Conservation (phyloP, 495 filamentous ascomycete genomes). For the Penicillium longicatenatum region DNA sequence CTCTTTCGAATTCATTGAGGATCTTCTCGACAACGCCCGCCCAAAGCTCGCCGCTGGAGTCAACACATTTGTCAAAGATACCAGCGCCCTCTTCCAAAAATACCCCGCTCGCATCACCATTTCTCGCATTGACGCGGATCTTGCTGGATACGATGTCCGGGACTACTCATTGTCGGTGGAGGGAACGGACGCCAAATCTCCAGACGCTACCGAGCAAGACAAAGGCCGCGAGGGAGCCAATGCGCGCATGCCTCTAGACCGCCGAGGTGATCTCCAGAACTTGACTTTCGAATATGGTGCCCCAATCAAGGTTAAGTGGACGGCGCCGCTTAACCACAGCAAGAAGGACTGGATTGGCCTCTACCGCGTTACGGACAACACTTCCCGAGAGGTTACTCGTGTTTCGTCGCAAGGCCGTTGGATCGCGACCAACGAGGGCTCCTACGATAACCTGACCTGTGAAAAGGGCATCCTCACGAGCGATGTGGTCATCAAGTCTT, state of each 20-base stretch:
- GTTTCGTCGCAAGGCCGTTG: conserved; percentile 88
- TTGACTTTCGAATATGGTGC: conserved; percentile 86
- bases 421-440: conserved; percentile 75
- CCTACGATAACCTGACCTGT: conserved; percentile 73
- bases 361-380: conserved; percentile 92
- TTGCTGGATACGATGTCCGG: conserved; percentile 80
- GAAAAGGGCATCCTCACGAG: conserved; percentile 78
- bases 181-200: conserved; percentile 57
- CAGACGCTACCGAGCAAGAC: conserved; percentile 49
- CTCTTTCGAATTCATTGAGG: conserved; percentile 84
- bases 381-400: conserved; percentile 76
- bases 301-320: conserved; percentile 90
- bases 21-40: conserved; percentile 83
- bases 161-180: conserved; percentile 79
- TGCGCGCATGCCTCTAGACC: conserved; percentile 50
- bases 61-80: conserved; percentile 83
- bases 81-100: conserved; percentile 81
- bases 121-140: conserved; percentile 75
- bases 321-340: conserved; percentile 85
- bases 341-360: conserved; percentile 95
- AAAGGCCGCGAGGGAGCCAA: conserved; percentile 54
- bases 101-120: conserved; percentile 89
- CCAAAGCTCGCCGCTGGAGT: conserved; percentile 87
- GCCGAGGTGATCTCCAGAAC: conserved; percentile 64
- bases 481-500: conserved; percentile 54